These are phyloP conservation scores for Wickerhamomyces hampshirensis DNA, from an alignment of 805 yeast genomes.

Conservation along the genomic window DNA sequence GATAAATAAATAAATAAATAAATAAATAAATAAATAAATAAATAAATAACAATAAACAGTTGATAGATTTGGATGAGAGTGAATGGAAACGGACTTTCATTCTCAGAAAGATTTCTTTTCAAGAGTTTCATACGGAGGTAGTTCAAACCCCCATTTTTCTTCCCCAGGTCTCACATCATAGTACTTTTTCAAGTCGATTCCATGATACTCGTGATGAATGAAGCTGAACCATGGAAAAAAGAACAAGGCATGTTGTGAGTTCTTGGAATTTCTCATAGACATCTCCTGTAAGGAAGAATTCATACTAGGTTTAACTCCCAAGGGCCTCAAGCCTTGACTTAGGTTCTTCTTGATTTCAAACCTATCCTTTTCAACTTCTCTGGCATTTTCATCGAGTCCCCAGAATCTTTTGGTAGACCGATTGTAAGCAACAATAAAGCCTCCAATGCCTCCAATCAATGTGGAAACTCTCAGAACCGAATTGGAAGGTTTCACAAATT, in stretches of 20 bases:
- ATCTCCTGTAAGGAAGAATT: constrained; percentile 67
- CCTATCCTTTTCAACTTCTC: constrained; percentile 71
- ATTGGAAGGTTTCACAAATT: constrained; percentile 46
- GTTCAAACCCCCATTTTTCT: constrained; percentile 20
- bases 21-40: background rate
- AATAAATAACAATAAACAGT: background rate
- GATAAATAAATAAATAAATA: background rate
- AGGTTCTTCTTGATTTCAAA: constrained; percentile 65
- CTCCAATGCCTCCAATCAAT: constrained; percentile 63
- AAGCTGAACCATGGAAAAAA: constrained; percentile 80
- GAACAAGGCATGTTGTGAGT: constrained; percentile 54
- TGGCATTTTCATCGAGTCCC: constrained; percentile 69
- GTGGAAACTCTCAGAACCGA: constrained; percentile 55
- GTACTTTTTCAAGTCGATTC: constrained; percentile 58
- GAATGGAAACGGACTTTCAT: background rate
- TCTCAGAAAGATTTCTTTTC: constrained; percentile 14
- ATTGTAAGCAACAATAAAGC: constrained; percentile 67
- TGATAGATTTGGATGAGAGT: background rate
- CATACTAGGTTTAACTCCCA: constrained; percentile 53
- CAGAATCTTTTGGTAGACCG: constrained; percentile 67
- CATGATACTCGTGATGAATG: constrained; percentile 78
- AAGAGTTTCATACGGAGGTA: constrained; percentile 19
- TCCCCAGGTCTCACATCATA: constrained; percentile 24
- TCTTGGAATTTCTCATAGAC: constrained; percentile 73
- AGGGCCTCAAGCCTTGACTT: constrained; percentile 61